Conservation (phyloP, 805 yeast genomes). For the Candida krabiensis region DNA sequence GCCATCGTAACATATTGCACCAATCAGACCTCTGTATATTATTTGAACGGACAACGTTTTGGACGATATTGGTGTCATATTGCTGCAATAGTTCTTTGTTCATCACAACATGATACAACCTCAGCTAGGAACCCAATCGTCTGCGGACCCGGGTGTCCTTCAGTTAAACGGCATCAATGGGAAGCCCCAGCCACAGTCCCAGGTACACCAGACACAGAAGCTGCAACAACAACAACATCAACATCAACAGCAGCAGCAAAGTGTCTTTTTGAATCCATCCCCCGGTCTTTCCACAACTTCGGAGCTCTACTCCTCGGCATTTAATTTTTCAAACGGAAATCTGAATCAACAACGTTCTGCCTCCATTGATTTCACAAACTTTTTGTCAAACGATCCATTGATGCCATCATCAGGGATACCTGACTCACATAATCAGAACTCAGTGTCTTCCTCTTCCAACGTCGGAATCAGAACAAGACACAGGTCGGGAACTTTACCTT, state of each 20-base stretch:
- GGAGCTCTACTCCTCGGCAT: conserved; percentile 7
- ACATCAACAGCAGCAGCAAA: conserved; percentile 2
- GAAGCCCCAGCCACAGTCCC: conserved; percentile 2
- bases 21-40: no score
- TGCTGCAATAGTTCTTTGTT: no score
- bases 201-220: no score
- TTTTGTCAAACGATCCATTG: conserved; percentile 13
- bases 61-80: no score
- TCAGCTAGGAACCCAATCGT: conserved; percentile 3
- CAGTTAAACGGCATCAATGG: neutral
- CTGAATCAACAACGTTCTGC: conserved; percentile 14
- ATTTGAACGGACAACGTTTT: no score
- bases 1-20: no score
- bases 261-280: conserved; percentile 16
- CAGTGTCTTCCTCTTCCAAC: conserved; percentile 29
- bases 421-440: conserved; percentile 15
- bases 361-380: conserved; percentile 18
- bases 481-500: conserved; percentile 79
- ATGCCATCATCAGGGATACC: conserved; percentile 10
- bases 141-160: conserved; percentile 3
- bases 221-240: conserved; percentile 2
- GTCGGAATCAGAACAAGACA: conserved; percentile 54
- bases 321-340: conserved; percentile 1
- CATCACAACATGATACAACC: conserved; percentile 10
- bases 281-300: conserved; percentile 14